Base-by-base conservation (phyloP, 108 stramenopile species). In the Chaetoceros muelleri region DNA sequence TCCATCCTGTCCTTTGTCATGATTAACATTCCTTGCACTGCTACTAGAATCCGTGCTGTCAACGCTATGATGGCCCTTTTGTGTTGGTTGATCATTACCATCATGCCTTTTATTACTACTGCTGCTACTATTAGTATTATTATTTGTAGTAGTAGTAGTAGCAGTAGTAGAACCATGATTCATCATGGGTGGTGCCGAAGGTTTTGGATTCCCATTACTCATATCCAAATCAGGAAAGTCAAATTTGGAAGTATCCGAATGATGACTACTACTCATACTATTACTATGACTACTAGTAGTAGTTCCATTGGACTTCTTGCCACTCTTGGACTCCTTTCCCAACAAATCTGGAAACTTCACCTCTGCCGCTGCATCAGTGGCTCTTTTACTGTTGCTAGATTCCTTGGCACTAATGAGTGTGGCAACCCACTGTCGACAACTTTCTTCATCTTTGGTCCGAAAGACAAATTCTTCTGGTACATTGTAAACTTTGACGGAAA, bases 401-500 rank as follows among this genome's bases (percentile, higher is more conserved):
- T 84, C 82, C 28, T 61, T 53, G 26, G 67, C 70, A 52, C 72
- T 72, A 25, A 66, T 49, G 49, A 92, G 61, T 10, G 76, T 85
- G 55, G 67, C 26, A 19, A 87, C 85, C 90, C 90, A 92, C 60
- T 80, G 62, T 5, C 85, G 81, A 40, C 56, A 65, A 28, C 71
- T 74, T 22, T 55, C 62, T 29, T 79, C 78, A 47, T 75, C 76
- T 0, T 56, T 59, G 24, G 80, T 81, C 10, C 90, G 78, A 64
- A 92, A 92, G 44, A 79, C 67, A 55, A 92, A 87, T 57, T 92
- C 90, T 50, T 92, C 90, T 2, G 63, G 53, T 24, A 80, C 57
- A 70, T 84, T 82, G 69, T 80, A 87, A 0, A 87, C 65, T 61
- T 81, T 85, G 28, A 92, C 40, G 28, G 73, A 70, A 55, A 92